Evolutionary conservation across 2,329 filamentous ascomycete genomes (phyloP).

Genomic region (Blumeriella jaapii): DNA sequence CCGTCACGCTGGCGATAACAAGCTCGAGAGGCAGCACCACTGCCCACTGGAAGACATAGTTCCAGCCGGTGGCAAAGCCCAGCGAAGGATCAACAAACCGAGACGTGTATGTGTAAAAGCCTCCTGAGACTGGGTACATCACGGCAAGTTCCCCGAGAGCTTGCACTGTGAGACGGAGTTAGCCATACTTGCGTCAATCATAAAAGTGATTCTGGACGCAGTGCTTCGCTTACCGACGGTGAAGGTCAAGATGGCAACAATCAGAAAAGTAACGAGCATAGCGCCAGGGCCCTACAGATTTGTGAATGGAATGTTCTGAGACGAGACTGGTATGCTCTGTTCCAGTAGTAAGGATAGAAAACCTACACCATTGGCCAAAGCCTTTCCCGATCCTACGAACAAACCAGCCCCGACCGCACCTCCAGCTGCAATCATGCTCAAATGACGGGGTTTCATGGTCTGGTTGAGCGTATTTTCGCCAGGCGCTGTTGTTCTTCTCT

Average conservation of each 20-base stretch:
- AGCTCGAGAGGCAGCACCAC: conserved; percentile 74
- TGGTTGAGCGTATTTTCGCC: conserved; percentile 48
- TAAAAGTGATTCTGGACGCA: neutral
- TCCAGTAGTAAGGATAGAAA: neutral
- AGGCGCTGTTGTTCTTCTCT: conserved; percentile 22
- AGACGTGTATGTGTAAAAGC: conserved; percentile 82
- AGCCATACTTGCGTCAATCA: conserved; percentile 2
- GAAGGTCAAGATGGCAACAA: conserved; percentile 80
- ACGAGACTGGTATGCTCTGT: too few relatives aligned
- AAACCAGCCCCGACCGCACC: conserved; percentile 83
- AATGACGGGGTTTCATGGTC: conserved; percentile 67
- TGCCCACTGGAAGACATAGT: conserved; percentile 79
- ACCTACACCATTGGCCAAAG: conserved; percentile 48
- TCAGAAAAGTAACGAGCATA: conserved; percentile 59
- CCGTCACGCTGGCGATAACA: conserved; percentile 71
- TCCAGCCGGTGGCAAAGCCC: conserved; percentile 93
- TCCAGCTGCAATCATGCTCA: conserved; percentile 96
- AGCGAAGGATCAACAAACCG: conserved; percentile 89
- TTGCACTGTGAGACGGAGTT: conserved; percentile 59
- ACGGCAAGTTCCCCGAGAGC: conserved; percentile 85
- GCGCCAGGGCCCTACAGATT: conserved; percentile 67
- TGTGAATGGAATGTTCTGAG: too few relatives aligned
- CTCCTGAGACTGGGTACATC: conserved; percentile 77
- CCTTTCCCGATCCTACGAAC: conserved; percentile 70
- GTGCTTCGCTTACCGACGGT: conserved; percentile 17